Evolutionary conservation across 179 eudicot species (phyloP), one percentile per base, ranked within the genome.

Genomic region (Beta lomatogona): DNA sequence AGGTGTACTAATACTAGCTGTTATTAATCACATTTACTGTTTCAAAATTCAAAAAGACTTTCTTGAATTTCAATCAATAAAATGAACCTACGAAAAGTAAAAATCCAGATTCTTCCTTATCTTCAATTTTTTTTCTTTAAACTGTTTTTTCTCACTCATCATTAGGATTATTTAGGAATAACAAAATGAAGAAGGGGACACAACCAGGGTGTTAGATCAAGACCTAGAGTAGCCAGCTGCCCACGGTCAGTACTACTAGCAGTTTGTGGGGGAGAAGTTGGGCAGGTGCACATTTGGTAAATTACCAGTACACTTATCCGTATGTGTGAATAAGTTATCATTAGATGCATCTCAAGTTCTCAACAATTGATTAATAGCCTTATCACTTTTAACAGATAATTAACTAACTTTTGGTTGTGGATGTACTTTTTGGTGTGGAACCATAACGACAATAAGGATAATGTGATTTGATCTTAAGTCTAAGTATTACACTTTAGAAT

Each of bases 21-120:
- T 75, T 75, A 77, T 79, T 79, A 79, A 77, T 81, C 19, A 14
- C 75, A 77, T 84, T 84, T 70, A 80, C 66, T 76, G 66, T 65
- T 55, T 41, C 78, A 53, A 65, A 68, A 71, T 53, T 83, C 55
- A 14, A n/a, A 7, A 80, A 79, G 53, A 50, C 3, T 55, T 79
- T 73, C 3, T 63, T 74, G 14, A 67, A 73, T 50, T 73, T 71
- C 50, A 79, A 4, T 48, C 6, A 65, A 2, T 5, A 15, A 11
- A 58, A 46, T 4, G 50, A 46, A 67, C 48, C 71, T 4, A 44
- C 1, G 73, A 6, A 1, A n/a, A n/a, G 41, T 36, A 36, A 36
- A 36, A 36, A 36, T 36, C 3, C 41, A 36, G 41, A 36, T 36
- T 36, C 41, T 36, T 36, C 41, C 41, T 36, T 36, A 36, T 36